Evolutionary conservation across 163 green algal species (phyloP).

Genomic region (Trebouxiophyceae sp.): DNA sequence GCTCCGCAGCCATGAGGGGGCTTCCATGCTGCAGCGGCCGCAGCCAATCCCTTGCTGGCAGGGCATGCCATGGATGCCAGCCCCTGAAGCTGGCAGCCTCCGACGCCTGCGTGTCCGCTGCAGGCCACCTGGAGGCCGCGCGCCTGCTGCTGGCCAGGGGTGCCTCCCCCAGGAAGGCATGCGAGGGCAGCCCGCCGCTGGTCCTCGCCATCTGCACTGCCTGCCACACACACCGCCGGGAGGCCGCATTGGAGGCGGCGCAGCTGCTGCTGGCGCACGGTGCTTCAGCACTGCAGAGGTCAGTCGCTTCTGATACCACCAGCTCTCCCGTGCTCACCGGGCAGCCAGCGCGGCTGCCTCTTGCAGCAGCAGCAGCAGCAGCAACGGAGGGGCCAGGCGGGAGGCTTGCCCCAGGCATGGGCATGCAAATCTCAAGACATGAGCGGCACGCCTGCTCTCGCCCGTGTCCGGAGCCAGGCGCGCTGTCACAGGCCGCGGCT

Average conservation of each 20-base stretch:
- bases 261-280: conserved; percentile 38
- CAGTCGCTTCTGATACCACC: background rate
- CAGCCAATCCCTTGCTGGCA: background rate
- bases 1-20: too few species aligned
- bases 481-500: background rate
- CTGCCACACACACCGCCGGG: conserved; percentile 5
- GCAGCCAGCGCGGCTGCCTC: too few species aligned
- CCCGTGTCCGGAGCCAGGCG: background rate
- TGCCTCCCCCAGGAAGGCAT: conserved; percentile 20
- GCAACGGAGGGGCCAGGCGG: too few species aligned
- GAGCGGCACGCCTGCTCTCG: too few species aligned
- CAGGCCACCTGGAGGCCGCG: conserved; percentile 41
- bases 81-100: background rate
- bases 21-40: background rate
- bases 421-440: too few species aligned
- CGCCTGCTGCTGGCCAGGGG: conserved; percentile 38
- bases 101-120: background rate
- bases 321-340: background rate
- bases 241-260: conserved; percentile 29
- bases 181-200: conserved; percentile 57
- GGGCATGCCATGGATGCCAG: background rate
- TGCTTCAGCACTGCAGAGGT: conserved; percentile 35
- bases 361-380: too few species aligned
- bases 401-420: too few species aligned
- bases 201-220: conserved; percentile 47